Conservation (phyloP, 225 moss, liverwort and hornwort genomes). For the Marchantia paleacea region DNA sequence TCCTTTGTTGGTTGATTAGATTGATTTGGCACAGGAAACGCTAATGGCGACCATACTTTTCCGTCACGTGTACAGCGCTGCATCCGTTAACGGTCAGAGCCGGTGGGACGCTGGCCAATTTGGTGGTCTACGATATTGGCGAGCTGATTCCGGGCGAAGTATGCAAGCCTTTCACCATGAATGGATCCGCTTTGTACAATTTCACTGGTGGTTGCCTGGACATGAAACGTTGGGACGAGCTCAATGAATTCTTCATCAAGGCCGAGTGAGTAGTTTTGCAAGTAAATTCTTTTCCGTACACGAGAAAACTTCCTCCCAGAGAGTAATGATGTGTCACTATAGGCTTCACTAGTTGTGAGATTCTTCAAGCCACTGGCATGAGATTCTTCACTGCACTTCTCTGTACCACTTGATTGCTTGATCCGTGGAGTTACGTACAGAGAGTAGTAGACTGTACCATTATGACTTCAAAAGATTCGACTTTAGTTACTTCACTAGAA, state of each 20-base stretch:
- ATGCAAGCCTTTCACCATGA: constrained; percentile 56
- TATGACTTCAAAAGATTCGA: too few relatives aligned
- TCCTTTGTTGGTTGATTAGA: not conserved
- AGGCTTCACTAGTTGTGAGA: too few relatives aligned
- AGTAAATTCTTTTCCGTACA: too few relatives aligned
- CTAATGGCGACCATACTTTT: too few relatives aligned
- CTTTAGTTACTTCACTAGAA: too few relatives aligned
- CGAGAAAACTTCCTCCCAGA: too few relatives aligned
- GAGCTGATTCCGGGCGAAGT: constrained; percentile 25
- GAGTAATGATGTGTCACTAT: too few relatives aligned
- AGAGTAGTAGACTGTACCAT: too few relatives aligned
- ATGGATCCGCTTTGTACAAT: constrained; percentile 48
- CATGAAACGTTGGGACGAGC: constrained; percentile 67
- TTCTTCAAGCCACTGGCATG: too few relatives aligned
- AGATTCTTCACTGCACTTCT: too few relatives aligned
- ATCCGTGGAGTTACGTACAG: too few relatives aligned
- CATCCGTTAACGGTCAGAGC: constrained; percentile 58
- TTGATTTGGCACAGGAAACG: not conserved
- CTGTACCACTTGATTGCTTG: too few relatives aligned
- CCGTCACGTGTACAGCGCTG: constrained; percentile 44
- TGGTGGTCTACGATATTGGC: constrained; percentile 69
- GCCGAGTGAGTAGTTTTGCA: constrained; percentile 41
- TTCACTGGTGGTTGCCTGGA: constrained; percentile 70
- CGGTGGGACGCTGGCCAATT: constrained; percentile 76
- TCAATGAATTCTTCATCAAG: constrained; percentile 57